These are phyloP conservation scores for Clohesyomyces aquaticus DNA, from an alignment of 495 filamentous ascomycete species.

Conservation along the genomic window DNA sequence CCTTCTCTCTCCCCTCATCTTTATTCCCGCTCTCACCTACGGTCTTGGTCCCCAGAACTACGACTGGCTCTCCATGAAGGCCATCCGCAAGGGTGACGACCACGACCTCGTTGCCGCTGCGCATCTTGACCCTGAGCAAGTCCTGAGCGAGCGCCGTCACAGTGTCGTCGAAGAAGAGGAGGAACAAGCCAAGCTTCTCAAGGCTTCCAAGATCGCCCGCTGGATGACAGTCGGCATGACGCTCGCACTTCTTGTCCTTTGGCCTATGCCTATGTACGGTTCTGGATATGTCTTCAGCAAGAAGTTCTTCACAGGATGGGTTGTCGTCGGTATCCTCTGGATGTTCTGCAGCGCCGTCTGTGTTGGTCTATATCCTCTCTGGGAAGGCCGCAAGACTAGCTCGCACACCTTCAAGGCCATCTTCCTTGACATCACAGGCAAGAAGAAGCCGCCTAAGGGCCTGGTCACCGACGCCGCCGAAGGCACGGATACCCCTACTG, in stretches of 20 bases:
- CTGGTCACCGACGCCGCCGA: constrained; percentile 40
- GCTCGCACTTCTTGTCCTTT: constrained; percentile 76
- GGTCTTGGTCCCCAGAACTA: constrained; percentile 78
- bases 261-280: constrained; percentile 96
- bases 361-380: constrained; percentile 83
- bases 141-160: constrained; percentile 58
- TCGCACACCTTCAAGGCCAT: constrained; percentile 67
- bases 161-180: constrained; percentile 54
- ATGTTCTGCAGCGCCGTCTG: constrained; percentile 69
- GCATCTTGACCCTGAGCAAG: constrained; percentile 70
- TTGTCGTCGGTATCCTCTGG: constrained; percentile 84
- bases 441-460: constrained; percentile 45
- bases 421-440: constrained; percentile 69
- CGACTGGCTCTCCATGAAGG: constrained; percentile 85
- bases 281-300: constrained; percentile 85
- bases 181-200: constrained; percentile 67
- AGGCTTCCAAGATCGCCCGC: constrained; percentile 78
- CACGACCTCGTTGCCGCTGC: constrained; percentile 70
- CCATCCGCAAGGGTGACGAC: constrained; percentile 83
- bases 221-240: constrained; percentile 76
- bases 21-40: constrained; percentile 78
- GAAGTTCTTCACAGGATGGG: constrained; percentile 92
- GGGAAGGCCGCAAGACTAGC: constrained; percentile 75
- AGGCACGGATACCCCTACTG: constrained; percentile 40
- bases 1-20: constrained; percentile 75